These are phyloP conservation scores for Flaveria robusta DNA, from an alignment of 129 eudicot species.

Conservation along the genomic window DNA sequence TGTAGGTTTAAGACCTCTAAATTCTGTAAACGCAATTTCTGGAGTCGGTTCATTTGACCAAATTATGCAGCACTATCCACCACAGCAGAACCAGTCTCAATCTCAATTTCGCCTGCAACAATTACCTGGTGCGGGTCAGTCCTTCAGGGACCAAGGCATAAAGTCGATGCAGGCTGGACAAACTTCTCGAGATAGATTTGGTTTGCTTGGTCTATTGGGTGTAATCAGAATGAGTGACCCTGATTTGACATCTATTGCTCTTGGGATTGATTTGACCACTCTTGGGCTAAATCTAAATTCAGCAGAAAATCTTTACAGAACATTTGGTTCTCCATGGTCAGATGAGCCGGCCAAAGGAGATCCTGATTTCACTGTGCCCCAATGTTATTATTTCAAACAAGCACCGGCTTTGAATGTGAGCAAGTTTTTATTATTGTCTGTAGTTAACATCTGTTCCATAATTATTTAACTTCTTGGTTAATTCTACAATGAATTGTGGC, in stretches of 20 bases:
- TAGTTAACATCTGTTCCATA: background rate
- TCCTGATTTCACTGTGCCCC: constrained; percentile 76
- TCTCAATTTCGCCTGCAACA: constrained; percentile 78
- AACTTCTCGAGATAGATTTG: constrained; percentile 74
- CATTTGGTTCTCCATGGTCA: constrained; percentile 88
- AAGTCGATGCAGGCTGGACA: constrained; percentile 60
- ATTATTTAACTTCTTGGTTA: background rate
- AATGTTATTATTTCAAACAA: constrained; percentile 76
- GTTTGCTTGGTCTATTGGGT: constrained; percentile 79
- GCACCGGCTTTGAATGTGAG: constrained; percentile 73
- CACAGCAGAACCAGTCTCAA: constrained; percentile 65
- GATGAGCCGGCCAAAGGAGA: constrained; percentile 88
- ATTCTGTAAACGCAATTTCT: constrained; percentile 53
- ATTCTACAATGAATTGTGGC: constrained; percentile 28
- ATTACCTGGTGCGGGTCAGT: background rate
- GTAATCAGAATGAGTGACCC: constrained; percentile 90
- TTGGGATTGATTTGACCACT: constrained; percentile 85
- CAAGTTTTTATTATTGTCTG: background rate
- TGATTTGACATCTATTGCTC: constrained; percentile 89
- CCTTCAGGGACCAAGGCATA: constrained; percentile 79
- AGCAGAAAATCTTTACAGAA: constrained; percentile 76
- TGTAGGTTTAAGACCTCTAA: constrained; percentile 64
- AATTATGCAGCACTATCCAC: constrained; percentile 84
- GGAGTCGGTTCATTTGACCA: constrained; percentile 85
- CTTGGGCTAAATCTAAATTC: constrained; percentile 89